Conservation (phyloP, 75 land plant species). For the Pinus tabuliformis region DNA sequence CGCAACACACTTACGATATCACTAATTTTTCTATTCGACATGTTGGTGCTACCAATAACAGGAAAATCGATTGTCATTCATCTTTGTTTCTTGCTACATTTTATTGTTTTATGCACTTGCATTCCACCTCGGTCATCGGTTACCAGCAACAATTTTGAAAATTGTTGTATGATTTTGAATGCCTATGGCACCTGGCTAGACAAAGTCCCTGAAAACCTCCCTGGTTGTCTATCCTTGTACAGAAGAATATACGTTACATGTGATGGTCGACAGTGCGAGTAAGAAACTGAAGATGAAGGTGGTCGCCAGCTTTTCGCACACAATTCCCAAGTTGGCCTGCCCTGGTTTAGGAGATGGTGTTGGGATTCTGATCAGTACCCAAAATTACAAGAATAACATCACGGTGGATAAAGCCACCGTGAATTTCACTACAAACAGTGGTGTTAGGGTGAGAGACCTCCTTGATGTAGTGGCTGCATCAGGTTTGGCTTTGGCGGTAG, state of each 20-base stretch:
- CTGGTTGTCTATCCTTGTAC: constrained; percentile 41
- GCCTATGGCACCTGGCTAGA: constrained; percentile 57
- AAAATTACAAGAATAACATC: constrained; percentile 22
- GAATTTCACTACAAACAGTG: constrained; percentile 46
- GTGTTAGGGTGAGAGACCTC: constrained; percentile 47
- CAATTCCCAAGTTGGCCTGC: constrained; percentile 61
- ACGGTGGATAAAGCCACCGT: constrained; percentile 24
- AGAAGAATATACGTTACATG: constrained; percentile 45
- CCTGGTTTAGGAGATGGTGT: constrained; percentile 17
- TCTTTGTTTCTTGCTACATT: too few relatives aligned
- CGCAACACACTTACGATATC: too few relatives aligned
- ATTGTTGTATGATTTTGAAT: constrained; percentile 35
- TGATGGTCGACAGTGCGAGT: constrained; percentile 42
- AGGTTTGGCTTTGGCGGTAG: constrained; percentile 46
- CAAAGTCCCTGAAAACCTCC: constrained; percentile 27
- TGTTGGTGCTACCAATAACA: too few relatives aligned
- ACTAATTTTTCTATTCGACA: too few relatives aligned
- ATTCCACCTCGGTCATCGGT: constrained; percentile 34
- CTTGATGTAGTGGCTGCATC: constrained; percentile 37
- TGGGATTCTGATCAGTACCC: constrained; percentile 55
- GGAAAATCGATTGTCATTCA: too few relatives aligned
- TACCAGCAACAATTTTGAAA: constrained; percentile 14
- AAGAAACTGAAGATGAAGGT: constrained; percentile 56
- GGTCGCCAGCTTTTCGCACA: constrained; percentile 40
- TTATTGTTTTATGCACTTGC: not conserved